Conservation (phyloP, 192 early-diverging fungal genomes). For the Backusella parvicylindrica region DNA sequence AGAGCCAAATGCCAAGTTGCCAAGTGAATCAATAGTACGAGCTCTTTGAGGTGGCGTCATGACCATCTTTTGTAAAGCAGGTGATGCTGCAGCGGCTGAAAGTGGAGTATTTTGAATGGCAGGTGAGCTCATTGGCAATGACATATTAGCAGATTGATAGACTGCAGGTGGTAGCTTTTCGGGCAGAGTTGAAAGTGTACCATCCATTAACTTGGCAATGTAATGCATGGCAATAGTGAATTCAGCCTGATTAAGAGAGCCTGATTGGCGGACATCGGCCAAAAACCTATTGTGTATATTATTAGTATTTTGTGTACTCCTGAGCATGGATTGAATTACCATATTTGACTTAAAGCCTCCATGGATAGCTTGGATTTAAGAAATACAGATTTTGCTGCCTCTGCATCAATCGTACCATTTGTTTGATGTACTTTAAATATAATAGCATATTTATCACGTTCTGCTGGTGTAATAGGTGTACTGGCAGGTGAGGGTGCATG, state of each 20-base stretch:
- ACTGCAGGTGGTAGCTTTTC: conserved; percentile 59
- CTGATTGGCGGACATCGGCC: conserved; percentile 69
- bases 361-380: conserved; percentile 75
- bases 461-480: conserved; percentile 33
- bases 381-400: conserved; percentile 70
- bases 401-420: conserved; percentile 60
- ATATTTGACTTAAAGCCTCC: conserved; percentile 77
- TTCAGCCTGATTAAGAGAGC: conserved; percentile 72
- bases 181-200: conserved; percentile 66
- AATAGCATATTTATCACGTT: conserved; percentile 57
- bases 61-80: conserved; percentile 12
- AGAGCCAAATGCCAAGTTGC: conserved; percentile 16
- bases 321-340: conserved; percentile 40
- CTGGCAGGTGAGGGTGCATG: conserved; percentile 16
- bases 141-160: conserved; percentile 38
- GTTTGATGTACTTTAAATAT: conserved; percentile 60
- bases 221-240: conserved; percentile 91
- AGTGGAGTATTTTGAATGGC: neutral
- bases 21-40: conserved; percentile 24
- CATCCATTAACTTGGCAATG: conserved; percentile 78
- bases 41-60: conserved; percentile 32
- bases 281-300: conserved; percentile 47
- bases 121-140: conserved; percentile 17
- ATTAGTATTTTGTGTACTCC: conserved; percentile 22
- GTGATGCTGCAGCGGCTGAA: neutral